Base-by-base conservation (phyloP, 139 green algal genomes). In the Pycnococcus provasolii region DNA sequence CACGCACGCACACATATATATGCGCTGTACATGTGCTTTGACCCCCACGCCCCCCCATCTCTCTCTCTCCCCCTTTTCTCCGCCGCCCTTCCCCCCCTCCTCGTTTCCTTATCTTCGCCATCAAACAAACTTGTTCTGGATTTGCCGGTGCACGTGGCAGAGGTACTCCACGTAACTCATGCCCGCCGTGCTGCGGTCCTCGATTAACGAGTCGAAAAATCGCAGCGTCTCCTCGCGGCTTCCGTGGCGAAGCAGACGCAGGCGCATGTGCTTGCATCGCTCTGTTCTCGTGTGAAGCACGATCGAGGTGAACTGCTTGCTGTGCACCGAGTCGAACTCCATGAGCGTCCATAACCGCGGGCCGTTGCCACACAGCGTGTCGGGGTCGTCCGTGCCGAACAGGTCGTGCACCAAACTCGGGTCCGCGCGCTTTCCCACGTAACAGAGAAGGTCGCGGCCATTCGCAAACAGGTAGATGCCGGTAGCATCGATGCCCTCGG, bases 401-500 rank as follows among this genome's bases (percentile, higher is more conserved):
- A 95, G 64, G 8, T 86, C 43, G n/a, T 62, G 15, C 1, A 84
- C 41, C 39, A 84, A 79, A 45, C 62, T 45, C 5, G 67, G 66
- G 13, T 57, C 8, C 7, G 78, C 68, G 47, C 52, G 15, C 66
- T 71, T 77, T 48, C 91, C 92, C 15, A 96, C 52, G 90, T 89
- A 97, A 60, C 97, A 71, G 42, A 94, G 65, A 42, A 91, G 79
- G 44, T 95, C 55, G 45, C 86, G 77, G 42, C 91, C 89, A 58
- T 87, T 91, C 79, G 96, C 89, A 47, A 98, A 53, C 13, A 98
- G 72, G 79, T 95, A 97, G 2, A 83, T 79, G 2, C 91, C 89
- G 0, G 70, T 58, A 9, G 77, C 71, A 41, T 81, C 71, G 54
- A 98, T 68, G 41, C 81, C 82, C 15, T 86, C 78, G 42, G 69